Evolutionary conservation across 352 stramenopile genomes (phyloP), one percentile per base, ranked within the genome.

Genomic region (Phytophthora pluvialis): DNA sequence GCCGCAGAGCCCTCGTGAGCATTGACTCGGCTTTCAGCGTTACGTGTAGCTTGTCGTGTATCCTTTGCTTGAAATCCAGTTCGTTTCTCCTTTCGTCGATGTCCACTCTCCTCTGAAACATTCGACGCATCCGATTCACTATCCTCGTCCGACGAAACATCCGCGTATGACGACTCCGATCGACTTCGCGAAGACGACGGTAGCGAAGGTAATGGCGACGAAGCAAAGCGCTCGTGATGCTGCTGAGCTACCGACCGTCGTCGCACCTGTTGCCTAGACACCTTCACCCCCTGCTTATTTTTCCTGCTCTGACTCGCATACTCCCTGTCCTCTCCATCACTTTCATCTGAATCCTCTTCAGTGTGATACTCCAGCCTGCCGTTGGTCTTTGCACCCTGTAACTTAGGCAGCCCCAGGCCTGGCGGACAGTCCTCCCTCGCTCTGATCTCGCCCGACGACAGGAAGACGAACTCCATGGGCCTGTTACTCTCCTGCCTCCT

Each of bases 371-470:
- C 21, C 18, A 70, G 57, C 33, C 18, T 50, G 29, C 40, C 48
- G 12, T 59, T 28, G 1, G 16, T 42, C 12, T 39, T 53, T 40
- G 16, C 13, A 25, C 18, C 10, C 9, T 58, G 49, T 26, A 63
- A n/a, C 25, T 59, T 42, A 6, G 80, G 80, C 43, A 88, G 54
- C 45, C 54, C 60, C n/a, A 89, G 50, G 1, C 73, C 80, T 2
- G 71, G 62, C 4, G 77, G 72, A 48, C 80, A 89, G 57, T 91
- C 78, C 45, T 91, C 77, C 15, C 77, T 60, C 4, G 78, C 58
- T 40, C 73, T 68, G 52, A 91, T 90, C 71, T 91, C 80, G 15
- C 83, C 83, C 3, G 66, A 88, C 40, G 80, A 70, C 60, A 90
- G 26, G 39, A 77, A 86, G 25, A 91, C 80, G 39, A 91, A 66